Evolutionary conservation across 2,329 filamentous ascomycete species (phyloP).

Genomic region (Zelopaecilomyces penicillatus): DNA sequence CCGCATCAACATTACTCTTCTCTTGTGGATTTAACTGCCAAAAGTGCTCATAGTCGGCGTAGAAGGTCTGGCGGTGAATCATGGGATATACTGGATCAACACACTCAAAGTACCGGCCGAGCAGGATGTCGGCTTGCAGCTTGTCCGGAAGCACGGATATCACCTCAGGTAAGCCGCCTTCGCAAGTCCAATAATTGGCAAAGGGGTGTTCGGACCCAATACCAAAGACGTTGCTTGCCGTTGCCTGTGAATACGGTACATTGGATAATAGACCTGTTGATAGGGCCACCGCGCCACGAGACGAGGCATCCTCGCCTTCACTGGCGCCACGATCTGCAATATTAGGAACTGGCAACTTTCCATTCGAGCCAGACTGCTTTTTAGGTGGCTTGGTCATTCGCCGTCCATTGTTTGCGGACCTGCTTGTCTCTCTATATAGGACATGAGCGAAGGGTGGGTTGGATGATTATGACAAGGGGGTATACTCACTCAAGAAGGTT

Average conservation of each 20-base stretch:
- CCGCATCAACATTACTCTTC: conserved; percentile 54
- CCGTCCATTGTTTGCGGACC: conserved; percentile 43
- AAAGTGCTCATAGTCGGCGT: conserved; percentile 70
- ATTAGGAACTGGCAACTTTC: conserved; percentile 40
- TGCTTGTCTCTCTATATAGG: conserved; percentile 44
- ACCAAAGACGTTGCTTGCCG: conserved; percentile 72
- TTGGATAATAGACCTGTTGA: conserved; percentile 60
- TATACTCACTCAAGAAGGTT: conserved; percentile 63
- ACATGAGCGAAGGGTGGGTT: conserved; percentile 7
- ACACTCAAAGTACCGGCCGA: conserved; percentile 56
- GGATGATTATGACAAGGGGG: background rate
- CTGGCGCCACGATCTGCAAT: conserved; percentile 46
- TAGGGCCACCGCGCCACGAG: conserved; percentile 43
- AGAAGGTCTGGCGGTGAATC: conserved; percentile 67
- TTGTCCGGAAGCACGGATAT: conserved; percentile 69
- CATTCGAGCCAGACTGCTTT: conserved; percentile 36
- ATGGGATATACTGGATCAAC: conserved; percentile 78
- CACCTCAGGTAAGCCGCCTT: conserved; percentile 66
- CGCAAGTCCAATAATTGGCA: conserved; percentile 77
- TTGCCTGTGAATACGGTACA: conserved; percentile 61
- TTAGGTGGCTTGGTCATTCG: conserved; percentile 51
- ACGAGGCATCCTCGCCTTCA: conserved; percentile 33
- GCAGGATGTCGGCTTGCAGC: conserved; percentile 63
- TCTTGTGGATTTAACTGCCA: conserved; percentile 55
- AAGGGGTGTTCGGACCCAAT: conserved; percentile 72